A percentile compares a stretch with the other conserved stretches of the same genome.
Conservation (phyloP, 164 flowering plant species). For the Liquidambar formosana region DNA sequence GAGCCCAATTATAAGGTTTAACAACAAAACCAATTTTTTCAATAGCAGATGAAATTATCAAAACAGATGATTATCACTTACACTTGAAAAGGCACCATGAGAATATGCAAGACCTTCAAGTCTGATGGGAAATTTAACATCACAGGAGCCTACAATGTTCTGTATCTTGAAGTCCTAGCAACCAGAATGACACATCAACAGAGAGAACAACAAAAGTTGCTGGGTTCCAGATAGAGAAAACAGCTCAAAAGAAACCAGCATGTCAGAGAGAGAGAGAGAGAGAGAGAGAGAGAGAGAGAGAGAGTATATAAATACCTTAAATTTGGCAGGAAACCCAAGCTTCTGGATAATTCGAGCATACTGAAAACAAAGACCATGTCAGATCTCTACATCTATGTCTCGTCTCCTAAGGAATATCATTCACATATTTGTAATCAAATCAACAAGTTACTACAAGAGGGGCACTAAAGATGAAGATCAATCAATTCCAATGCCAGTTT, state of each 20-base stretch:
- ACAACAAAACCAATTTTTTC: not conserved
- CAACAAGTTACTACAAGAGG: too few species aligned
- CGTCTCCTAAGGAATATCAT: too few species aligned
- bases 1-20: too few species aligned
- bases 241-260: too few species aligned
- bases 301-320: slow-evolving; percentile 58
- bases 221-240: too few species aligned
- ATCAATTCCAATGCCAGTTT: too few species aligned
- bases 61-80: slow-evolving; percentile 50
- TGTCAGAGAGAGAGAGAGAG: too few species aligned
- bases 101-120: slow-evolving; percentile 85
- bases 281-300: not conserved
- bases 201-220: too few species aligned
- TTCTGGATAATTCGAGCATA: slow-evolving; percentile 94
- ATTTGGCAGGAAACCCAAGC: slow-evolving; percentile 89
- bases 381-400: too few species aligned
- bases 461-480: too few species aligned
- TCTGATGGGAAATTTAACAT: slow-evolving; percentile 87
- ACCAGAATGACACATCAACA: slow-evolving; percentile 1
- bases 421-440: too few species aligned
- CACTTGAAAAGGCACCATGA: slow-evolving; percentile 85
- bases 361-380: slow-evolving; percentile 35
- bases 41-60: too few species aligned
- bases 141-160: slow-evolving; percentile 94
- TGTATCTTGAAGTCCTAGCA: slow-evolving; percentile 90